Conservation (phyloP, 2,329 filamentous ascomycete species). For the Cladosporium phlei region DNA sequence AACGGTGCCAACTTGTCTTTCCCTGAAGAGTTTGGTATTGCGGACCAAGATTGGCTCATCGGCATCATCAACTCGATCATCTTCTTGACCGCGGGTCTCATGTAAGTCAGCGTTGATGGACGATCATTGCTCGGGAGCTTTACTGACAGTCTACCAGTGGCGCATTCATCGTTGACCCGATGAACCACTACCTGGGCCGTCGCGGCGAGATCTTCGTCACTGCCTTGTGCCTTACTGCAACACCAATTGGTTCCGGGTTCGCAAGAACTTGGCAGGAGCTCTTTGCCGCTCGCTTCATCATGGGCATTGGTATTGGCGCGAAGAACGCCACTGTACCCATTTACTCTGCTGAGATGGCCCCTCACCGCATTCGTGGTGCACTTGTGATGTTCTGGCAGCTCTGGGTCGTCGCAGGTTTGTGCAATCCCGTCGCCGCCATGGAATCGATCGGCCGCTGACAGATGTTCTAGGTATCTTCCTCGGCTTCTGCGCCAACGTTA, state of each 20-base stretch:
- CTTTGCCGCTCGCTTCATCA: conserved; percentile 62
- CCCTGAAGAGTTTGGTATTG: conserved; percentile 24
- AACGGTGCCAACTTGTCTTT: conserved; percentile 31
- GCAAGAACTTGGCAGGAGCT: conserved; percentile 55
- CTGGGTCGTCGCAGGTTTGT: conserved; percentile 42
- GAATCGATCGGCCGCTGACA: background rate
- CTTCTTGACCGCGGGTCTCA: conserved; percentile 42
- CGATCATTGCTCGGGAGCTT: background rate
- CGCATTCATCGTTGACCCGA: conserved; percentile 51
- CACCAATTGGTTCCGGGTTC: conserved; percentile 63
- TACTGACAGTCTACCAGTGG: conserved; percentile 12
- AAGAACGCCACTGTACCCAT: conserved; percentile 44
- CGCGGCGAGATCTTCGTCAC: conserved; percentile 36
- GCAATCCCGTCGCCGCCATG: background rate
- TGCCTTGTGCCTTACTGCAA: conserved; percentile 50
- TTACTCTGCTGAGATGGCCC: conserved; percentile 42
- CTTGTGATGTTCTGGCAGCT: conserved; percentile 82
- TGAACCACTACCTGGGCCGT: conserved; percentile 29
- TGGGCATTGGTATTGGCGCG: conserved; percentile 56
- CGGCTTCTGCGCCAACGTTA: conserved; percentile 61
- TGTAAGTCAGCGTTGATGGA: conserved; percentile 22
- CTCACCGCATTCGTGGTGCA: conserved; percentile 51
- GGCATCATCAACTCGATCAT: conserved; percentile 51
- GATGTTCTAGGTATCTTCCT: conserved; percentile 53
- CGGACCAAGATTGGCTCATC: conserved; percentile 22